These are phyloP conservation scores for Sphaerulina musiva DNA, from an alignment of 2,329 filamentous ascomycete genomes.

Conservation along the genomic window DNA sequence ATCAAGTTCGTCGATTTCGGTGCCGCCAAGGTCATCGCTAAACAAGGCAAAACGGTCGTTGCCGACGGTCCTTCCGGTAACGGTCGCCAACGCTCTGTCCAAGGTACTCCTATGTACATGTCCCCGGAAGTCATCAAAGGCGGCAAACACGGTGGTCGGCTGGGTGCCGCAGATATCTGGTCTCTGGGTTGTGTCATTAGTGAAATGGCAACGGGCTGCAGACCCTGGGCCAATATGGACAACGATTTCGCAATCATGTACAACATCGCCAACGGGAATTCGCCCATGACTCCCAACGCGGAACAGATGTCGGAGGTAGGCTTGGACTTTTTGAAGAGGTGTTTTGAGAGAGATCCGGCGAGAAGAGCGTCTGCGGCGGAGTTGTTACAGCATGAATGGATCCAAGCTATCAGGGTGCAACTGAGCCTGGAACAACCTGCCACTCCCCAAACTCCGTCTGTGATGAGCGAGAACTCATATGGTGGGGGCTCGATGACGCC, in stretches of 20 bases:
- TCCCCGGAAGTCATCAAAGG: conserved; percentile 97
- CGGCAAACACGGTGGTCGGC: conserved; percentile 68
- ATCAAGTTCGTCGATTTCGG: conserved; percentile 99
- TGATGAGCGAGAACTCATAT: conserved; percentile 15
- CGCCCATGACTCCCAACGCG: conserved; percentile 70
- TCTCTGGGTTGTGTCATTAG: conserved; percentile 93
- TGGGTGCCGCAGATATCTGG: conserved; percentile 90
- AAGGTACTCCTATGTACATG: conserved; percentile 99
- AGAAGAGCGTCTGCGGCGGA: conserved; percentile 77
- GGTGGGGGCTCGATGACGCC: conserved; percentile 11
- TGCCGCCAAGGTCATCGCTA: conserved; percentile 91
- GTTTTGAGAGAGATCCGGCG: conserved; percentile 77
- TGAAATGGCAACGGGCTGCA: conserved; percentile 91
- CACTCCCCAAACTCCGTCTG: conserved; percentile 39
- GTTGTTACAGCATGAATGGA: conserved; percentile 90
- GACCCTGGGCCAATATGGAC: conserved; percentile 91
- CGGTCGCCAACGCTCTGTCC: conserved; percentile 67
- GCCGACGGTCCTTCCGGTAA: conserved; percentile 41
- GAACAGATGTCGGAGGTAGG: conserved; percentile 82
- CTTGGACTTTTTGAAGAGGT: conserved; percentile 79
- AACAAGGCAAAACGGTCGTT: conserved; percentile 81
- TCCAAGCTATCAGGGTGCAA: conserved; percentile 45
- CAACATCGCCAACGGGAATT: conserved; percentile 96
- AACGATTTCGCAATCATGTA: conserved; percentile 99
- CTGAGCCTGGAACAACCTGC: conserved; percentile 38